Conservation (phyloP, 23 red algal genomes). For the Gracilaria gracilis region DNA sequence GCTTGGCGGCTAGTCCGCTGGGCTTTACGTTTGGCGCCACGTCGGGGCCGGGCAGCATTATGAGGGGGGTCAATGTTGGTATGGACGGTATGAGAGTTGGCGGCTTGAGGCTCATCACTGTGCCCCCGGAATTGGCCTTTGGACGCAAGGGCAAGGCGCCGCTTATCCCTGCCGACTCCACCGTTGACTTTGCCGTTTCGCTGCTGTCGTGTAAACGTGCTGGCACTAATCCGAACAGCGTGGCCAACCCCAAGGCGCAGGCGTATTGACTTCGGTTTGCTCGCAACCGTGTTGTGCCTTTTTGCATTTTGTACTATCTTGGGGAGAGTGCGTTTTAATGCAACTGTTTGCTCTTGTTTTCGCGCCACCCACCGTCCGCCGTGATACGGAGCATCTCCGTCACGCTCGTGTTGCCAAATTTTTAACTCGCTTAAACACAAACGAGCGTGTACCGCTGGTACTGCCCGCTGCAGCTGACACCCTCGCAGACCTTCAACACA, state of each 20-base stretch:
- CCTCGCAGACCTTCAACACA: background rate
- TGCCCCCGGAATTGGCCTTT: conserved; percentile 82
- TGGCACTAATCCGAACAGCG: conserved; percentile 66
- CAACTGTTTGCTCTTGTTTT: background rate
- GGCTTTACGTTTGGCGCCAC: conserved; percentile 82
- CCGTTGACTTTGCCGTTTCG: conserved; percentile 82
- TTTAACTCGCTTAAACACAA: too few species aligned
- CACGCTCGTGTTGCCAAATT: background rate
- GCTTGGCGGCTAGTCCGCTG: conserved; percentile 77
- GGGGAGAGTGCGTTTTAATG: background rate
- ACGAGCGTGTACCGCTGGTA: background rate
- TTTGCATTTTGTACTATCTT: background rate
- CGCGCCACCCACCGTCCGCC: background rate
- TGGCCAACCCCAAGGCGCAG: conserved; percentile 55
- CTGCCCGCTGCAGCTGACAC: background rate
- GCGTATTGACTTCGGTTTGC: conserved; percentile 12
- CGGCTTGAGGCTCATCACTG: conserved; percentile 78
- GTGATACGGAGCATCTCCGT: background rate
- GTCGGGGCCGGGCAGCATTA: conserved; percentile 67
- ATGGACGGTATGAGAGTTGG: conserved; percentile 95
- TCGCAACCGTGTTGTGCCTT: background rate
- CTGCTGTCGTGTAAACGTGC: conserved; percentile 57
- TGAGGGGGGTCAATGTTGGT: conserved; percentile 75
- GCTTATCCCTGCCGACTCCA: conserved; percentile 80
- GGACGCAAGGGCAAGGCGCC: conserved; percentile 72